These are phyloP conservation scores for Sphenostylis stenocarpa DNA, from an alignment of 306 rosid species.

Conservation along the genomic window DNA sequence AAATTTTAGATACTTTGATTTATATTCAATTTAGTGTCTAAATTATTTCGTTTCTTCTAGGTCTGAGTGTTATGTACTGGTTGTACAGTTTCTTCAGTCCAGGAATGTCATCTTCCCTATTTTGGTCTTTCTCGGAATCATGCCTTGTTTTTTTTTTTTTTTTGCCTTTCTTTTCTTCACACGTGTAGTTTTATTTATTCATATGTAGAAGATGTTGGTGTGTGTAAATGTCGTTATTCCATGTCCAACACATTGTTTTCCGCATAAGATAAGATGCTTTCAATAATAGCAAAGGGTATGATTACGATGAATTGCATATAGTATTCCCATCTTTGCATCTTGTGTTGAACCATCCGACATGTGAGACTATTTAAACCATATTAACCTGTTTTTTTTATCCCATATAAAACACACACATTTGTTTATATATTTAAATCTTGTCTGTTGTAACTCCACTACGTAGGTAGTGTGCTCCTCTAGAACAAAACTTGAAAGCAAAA, in stretches of 20 bases:
- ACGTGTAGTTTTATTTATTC: conserved; percentile 27
- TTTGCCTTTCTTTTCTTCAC: conserved; percentile 22
- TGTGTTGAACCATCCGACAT: conserved; percentile 55
- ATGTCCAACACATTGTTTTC: background rate
- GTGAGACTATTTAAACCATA: conserved; percentile 38
- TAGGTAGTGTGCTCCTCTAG: conserved; percentile 2
- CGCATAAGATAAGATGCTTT: conserved; percentile 21
- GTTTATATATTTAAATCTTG: conserved; percentile 4
- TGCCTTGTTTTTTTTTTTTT: too few relatives aligned
- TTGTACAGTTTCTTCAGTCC: too few relatives aligned
- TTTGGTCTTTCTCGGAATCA: conserved; percentile 17
- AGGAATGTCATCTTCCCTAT: conserved; percentile 26
- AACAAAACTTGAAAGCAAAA: background rate
- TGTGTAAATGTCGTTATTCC: background rate
- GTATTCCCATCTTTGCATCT: conserved; percentile 3
- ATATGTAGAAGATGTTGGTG: background rate
- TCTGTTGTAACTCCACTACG: conserved; percentile 8
- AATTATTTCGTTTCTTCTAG: too few relatives aligned
- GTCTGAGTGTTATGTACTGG: too few relatives aligned
- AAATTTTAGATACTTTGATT: too few relatives aligned
- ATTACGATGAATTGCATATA: conserved; percentile 24
- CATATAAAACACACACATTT: background rate
- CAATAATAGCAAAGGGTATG: conserved; percentile 16
- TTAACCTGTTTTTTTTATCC: conserved; percentile 21
- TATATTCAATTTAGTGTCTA: too few relatives aligned